Base-by-base conservation (phyloP, 805 yeast species). In the Yarrowia yakushimensis region DNA sequence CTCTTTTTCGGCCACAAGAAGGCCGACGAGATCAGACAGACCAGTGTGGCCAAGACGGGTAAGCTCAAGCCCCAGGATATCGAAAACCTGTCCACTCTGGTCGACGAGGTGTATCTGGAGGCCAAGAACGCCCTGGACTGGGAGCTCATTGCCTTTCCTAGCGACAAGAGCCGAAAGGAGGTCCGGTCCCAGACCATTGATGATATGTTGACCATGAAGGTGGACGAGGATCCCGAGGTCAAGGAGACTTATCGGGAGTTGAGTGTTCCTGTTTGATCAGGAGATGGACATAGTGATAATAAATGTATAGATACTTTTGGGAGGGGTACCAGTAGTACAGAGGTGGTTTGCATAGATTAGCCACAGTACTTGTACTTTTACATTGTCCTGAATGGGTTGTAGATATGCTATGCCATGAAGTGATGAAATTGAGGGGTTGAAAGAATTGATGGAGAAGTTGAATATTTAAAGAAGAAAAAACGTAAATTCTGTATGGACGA, bases 171-270 rank as follows among this genome's bases (percentile, higher is more conserved):
- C 22, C 12, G 46, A 30, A 20, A 17, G 37, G 59, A 31, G 1
- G 61, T 55, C 5, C 18, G 61, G 22, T 5, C n/a, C 12, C 48
- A 41, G 61, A 41, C 61, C 13, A 55, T 55, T 20, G 17, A 39
- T 11, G 61, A 55, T 20, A 55, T 55, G 61, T 12, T 55, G 36
- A 30, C 22, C 13, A 39, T 55, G 48, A 55, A 41, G 27, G 15
- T 55, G 61, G 61, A 55, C 17, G 61, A 55, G 48, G 61, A 55
- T 23, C 48, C 48, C 7, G 61, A 55, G 28, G 61, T 55, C 9
- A 41, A 39, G 48, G 61, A 55, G 46, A 48, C 48, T 2, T 41
- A 30, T 8, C 18, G 61, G 30, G 42, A 34, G 42, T 5, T 52
- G 43, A 13, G 23, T 17, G 59, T 52, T 6, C 59, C 59, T 7